Evolutionary conservation across 1,284 basidiomycete genomes (phyloP).

Genomic region (Vanrija sp.): DNA sequence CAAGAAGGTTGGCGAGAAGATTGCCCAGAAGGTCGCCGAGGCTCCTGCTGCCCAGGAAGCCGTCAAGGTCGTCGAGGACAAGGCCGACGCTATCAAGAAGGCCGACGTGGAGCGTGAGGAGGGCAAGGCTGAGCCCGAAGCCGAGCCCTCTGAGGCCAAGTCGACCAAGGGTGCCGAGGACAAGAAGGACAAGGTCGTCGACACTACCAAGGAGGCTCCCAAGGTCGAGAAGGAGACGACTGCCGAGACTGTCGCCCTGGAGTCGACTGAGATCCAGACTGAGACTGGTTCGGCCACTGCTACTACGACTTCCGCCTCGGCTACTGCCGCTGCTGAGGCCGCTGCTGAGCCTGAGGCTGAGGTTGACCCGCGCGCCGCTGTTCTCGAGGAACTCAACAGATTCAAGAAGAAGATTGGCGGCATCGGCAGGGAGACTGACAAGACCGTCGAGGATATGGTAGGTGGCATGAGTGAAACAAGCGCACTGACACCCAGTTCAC

Average conservation of each 20-base stretch:
- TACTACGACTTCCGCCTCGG: not conserved
- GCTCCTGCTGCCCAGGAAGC: not conserved
- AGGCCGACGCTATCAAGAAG: not conserved
- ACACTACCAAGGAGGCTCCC: not conserved
- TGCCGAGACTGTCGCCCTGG: not conserved
- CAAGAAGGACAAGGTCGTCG: not conserved
- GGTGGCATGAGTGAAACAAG: not conserved
- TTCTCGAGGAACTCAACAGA: slow-evolving; percentile 3
- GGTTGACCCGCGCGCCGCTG: not conserved
- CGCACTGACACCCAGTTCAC: slow-evolving; percentile 3
- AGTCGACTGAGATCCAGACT: not conserved
- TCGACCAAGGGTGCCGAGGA: not conserved
- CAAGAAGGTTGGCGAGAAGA: slow-evolving; percentile 2
- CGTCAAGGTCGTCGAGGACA: not conserved
- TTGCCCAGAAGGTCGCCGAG: slow-evolving; percentile 1
- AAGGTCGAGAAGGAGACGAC: not conserved
- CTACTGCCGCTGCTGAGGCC: not conserved
- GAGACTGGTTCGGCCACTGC: not conserved
- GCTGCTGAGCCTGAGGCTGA: not conserved
- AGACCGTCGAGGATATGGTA: slow-evolving; percentile 31
- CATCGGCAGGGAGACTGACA: slow-evolving; percentile 28
- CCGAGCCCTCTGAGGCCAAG: not conserved
- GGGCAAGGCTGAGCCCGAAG: slow-evolving; percentile 1
- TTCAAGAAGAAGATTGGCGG: slow-evolving; percentile 31
- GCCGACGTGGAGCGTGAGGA: not conserved